phyloP scores from a whole-genome alignment of 202 grass and related monocot species.

The Panicum hallii region DNA sequence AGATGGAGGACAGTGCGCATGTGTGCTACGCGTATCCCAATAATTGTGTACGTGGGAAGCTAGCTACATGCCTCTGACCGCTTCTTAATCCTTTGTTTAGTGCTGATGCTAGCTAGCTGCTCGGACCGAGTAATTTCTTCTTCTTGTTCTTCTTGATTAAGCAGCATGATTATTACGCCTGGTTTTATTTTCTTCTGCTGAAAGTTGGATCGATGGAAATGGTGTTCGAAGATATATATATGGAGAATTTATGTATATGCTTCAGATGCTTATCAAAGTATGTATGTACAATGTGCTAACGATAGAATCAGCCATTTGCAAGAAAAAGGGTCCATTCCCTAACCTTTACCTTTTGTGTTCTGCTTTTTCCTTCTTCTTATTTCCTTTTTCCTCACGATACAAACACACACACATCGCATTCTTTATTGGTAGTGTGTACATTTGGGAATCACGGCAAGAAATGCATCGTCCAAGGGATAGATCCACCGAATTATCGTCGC shows the following conservation, averaged over 20 bases:
- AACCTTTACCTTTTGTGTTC: too few relatives aligned
- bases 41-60: constrained; percentile 59
- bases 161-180: background rate
- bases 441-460: background rate
- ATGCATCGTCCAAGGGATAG: background rate
- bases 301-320: background rate
- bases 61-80: background rate
- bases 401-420: too few relatives aligned
- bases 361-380: too few relatives aligned
- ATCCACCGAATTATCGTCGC: too few relatives aligned
- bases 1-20: background rate
- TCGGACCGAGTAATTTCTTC: background rate
- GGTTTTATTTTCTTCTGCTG: background rate
- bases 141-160: background rate
- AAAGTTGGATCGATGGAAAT: background rate
- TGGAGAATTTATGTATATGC: background rate
- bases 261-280: background rate
- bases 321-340: too few relatives aligned
- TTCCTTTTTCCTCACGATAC: too few relatives aligned
- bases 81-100: constrained; percentile 15
- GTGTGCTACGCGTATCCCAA: constrained; percentile 23
- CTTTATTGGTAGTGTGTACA: too few relatives aligned
- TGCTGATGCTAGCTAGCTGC: background rate
- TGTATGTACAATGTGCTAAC: background rate
- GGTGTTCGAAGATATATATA: background rate